Evolutionary conservation across 129 eudicot species (phyloP), one percentile per base, ranked within the genome.

Genomic region (Deinandra increscens): DNA sequence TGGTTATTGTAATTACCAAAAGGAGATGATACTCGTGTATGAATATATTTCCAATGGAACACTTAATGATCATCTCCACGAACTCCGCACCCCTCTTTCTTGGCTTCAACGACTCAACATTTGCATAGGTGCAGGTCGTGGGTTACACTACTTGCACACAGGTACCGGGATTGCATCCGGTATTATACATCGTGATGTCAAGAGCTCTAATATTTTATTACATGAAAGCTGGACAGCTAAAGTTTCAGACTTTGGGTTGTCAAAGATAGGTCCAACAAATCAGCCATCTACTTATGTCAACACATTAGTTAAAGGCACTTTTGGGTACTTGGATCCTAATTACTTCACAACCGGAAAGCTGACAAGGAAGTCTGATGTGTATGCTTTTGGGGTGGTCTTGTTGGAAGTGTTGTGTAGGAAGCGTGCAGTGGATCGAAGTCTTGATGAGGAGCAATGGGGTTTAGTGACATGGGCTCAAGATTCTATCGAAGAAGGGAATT

Each of bases 51-150:
- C 74, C 9, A 61, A 64, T 50, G 83, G 83, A n/a, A 78, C 80
- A 33, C 81, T 83, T 48, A 68, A 66, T 36, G 82, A 82, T 74
- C 82, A 78, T 49, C 77, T 82, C 9, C 78, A 78, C 53, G 68
- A 59, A 64, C 6, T 53, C 13, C 58, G 55, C 22, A 63, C 69
- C 38, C 53, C 69, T 13, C 68, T 75, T 56, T 59, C 75, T 37
- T 75, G 80, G 80, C 13, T 58, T 38, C 80, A 77, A 6, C 70
- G 71, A 14, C 81, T 77, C 46, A 77, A 68, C 4, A 61, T 77
- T 7, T 77, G 81, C 76, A 60, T 69, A 22, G 71, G 71, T 11
- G 71, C 72, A 0, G 45, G 66, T 3, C 59, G 76, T 26, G 81
- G 81, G 31, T 50, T 66, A 31, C 60, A 66, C 19, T 75, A 66